phyloP scores from a whole-genome alignment of 2,329 filamentous ascomycete genomes.

The Colletotrichum gigasporum region DNA sequence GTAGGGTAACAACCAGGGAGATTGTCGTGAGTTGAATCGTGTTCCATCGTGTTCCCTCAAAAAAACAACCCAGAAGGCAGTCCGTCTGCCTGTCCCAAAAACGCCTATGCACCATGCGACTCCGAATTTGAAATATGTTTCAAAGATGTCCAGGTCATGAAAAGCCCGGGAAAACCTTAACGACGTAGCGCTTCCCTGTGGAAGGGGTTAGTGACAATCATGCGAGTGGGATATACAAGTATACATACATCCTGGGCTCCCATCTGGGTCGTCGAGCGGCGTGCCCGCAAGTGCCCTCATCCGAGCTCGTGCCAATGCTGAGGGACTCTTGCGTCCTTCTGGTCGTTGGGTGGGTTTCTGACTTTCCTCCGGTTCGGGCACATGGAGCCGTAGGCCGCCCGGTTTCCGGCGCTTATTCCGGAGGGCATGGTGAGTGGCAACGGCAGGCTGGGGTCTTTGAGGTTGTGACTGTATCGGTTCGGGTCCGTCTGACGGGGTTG shows the following conservation, averaged over 20 bases:
- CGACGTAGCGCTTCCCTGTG: conserved; percentile 53
- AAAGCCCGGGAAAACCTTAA: conserved; percentile 55
- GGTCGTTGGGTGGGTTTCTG: conserved; percentile 13
- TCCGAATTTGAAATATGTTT: conserved; percentile 11
- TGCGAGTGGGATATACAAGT: neutral
- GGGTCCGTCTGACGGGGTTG: conserved; percentile 6
- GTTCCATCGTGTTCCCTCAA: conserved; percentile 6
- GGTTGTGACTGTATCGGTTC: neutral
- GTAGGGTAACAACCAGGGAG: neutral
- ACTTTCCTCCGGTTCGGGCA: conserved; percentile 4
- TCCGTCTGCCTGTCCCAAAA: conserved; percentile 19
- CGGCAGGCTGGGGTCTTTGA: conserved; percentile 1
- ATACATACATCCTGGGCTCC: conserved; percentile 50
- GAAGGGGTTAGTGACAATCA: neutral
- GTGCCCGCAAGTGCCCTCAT: conserved; percentile 55
- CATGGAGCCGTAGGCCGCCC: conserved; percentile 20
- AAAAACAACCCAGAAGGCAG: conserved; percentile 13
- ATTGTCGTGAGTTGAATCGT: conserved; percentile 14
- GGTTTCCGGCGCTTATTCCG: conserved; percentile 16
- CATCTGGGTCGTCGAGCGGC: conserved; percentile 54
- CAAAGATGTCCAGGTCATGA: conserved; percentile 18
- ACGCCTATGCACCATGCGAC: conserved; percentile 27
- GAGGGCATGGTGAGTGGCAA: conserved; percentile 1
- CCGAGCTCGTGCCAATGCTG: conserved; percentile 53
- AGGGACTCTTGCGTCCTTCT: conserved; percentile 50